Evolutionary conservation across 129 eudicot species (phyloP).

Genomic region (Oenanthe sinensis): DNA sequence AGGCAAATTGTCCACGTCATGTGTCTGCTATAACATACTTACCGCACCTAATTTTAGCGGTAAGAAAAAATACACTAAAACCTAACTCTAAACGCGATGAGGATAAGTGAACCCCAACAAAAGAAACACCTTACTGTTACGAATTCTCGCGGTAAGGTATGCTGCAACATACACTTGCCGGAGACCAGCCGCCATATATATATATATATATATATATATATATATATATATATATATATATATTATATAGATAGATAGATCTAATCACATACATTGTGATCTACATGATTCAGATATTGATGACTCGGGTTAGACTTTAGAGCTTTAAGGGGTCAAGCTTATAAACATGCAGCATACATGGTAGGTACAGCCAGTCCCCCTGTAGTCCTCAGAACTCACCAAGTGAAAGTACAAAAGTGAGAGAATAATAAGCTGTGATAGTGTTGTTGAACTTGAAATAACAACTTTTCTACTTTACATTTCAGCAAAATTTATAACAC

Average conservation of each 20-base stretch:
- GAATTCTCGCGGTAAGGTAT: too few relatives aligned
- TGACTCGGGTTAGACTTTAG: not conserved
- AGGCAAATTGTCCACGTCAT: too few relatives aligned
- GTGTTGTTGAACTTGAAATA: not conserved
- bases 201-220: too few relatives aligned
- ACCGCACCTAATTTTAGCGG: too few relatives aligned
- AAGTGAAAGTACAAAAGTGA: slow-evolving; percentile 2
- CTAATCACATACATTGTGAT: not conserved
- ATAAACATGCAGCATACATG: not conserved
- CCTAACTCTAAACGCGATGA: too few relatives aligned
- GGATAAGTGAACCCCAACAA: too few relatives aligned
- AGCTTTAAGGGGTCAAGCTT: not conserved
- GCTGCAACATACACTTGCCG: too few relatives aligned
- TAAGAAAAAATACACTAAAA: too few relatives aligned
- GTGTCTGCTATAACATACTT: too few relatives aligned
- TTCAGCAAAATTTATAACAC: not conserved
- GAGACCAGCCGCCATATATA: too few relatives aligned
- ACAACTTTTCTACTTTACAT: slow-evolving; percentile 4
- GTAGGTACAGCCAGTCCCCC: not conserved
- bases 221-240: too few relatives aligned
- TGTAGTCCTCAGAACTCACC: not conserved
- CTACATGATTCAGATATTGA: not conserved
- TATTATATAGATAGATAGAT: not conserved
- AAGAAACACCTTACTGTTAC: too few relatives aligned
- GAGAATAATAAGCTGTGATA: not conserved